phyloP scores from a whole-genome alignment of 2,329 filamentous ascomycete species.

The Aspergillus pseudoglaucus region DNA sequence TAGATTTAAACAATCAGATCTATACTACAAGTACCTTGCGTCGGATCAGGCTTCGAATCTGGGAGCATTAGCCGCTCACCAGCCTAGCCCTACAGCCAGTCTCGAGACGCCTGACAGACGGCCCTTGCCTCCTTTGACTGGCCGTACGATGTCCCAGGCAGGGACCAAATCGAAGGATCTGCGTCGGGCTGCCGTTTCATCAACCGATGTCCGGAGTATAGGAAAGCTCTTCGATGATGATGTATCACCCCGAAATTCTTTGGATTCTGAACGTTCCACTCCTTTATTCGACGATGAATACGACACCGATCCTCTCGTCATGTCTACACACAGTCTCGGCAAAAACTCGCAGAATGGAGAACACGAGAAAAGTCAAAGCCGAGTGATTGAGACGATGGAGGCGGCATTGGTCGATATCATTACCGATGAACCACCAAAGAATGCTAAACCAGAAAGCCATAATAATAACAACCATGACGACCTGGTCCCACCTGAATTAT shows the following conservation, averaged over 20 bases:
- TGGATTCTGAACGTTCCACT: slow-evolving; percentile 58
- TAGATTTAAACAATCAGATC: slow-evolving; percentile 82
- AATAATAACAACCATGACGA: slow-evolving; percentile 9
- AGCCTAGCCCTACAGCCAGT: slow-evolving; percentile 12
- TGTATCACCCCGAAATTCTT: slow-evolving; percentile 54
- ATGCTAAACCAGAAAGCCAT: slow-evolving; percentile 25
- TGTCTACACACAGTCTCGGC: slow-evolving; percentile 75
- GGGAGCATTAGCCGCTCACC: slow-evolving; percentile 10
- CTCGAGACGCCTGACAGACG: slow-evolving; percentile 30
- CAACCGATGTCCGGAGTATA: slow-evolving; percentile 51
- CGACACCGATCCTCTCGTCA: slow-evolving; percentile 61
- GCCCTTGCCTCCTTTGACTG: slow-evolving; percentile 38
- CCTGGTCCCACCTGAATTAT: slow-evolving; percentile 38
- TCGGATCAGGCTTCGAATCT: slow-evolving; percentile 60
- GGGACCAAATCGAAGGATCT: slow-evolving; percentile 46
- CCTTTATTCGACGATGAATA: slow-evolving; percentile 76
- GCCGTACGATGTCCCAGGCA: slow-evolving; percentile 44
- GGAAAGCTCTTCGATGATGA: slow-evolving; percentile 41
- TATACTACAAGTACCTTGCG: slow-evolving; percentile 94
- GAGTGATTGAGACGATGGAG: slow-evolving; percentile 88
- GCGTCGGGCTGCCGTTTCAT: slow-evolving; percentile 54
- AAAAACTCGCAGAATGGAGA: slow-evolving; percentile 57
- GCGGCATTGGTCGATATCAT: slow-evolving; percentile 87
- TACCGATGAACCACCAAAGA: slow-evolving; percentile 59
- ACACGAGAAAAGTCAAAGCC: slow-evolving; percentile 56